A percentile compares a stretch with the other conserved stretches of the same genome.
These are phyloP conservation scores for Psidium guajava DNA, from an alignment of 345 rosid genomes.

Conservation along the genomic window DNA sequence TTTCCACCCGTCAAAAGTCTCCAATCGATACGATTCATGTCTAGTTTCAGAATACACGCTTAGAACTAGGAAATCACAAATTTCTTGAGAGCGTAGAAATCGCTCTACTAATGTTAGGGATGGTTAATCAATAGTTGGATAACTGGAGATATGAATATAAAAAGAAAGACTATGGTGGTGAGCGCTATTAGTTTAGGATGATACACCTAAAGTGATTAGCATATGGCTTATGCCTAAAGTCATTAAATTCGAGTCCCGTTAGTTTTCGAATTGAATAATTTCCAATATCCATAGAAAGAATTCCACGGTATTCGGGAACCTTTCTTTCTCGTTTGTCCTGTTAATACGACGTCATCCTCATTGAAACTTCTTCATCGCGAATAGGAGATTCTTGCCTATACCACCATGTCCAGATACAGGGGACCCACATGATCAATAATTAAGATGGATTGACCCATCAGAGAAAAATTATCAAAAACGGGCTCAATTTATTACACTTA, in stretches of 20 bases:
- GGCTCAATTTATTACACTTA: too few species aligned
- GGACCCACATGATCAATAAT: not conserved
- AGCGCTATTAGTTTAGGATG: not conserved
- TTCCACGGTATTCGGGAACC: not conserved
- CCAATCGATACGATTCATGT: not conserved
- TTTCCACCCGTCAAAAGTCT: not conserved
- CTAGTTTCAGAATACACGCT: not conserved
- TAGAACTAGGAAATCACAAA: not conserved
- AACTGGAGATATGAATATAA: not conserved
- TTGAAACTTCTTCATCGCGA: not conserved
- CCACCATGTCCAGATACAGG: not conserved
- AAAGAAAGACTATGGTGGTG: not conserved
- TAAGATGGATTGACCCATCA: not conserved
- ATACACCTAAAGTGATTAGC: not conserved
- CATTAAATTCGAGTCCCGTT: not conserved
- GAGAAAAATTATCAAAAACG: too few species aligned
- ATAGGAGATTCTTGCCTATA: not conserved
- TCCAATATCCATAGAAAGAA: not conserved
- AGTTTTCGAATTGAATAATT: not conserved
- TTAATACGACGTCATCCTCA: not conserved
- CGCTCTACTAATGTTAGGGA: not conserved
- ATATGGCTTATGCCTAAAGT: not conserved
- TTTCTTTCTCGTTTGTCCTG: not conserved
- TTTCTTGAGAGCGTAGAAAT: not conserved
- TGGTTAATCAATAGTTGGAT: not conserved